phyloP scores from a whole-genome alignment of 2,329 filamentous ascomycete genomes.

The Calonectria honghensis region DNA sequence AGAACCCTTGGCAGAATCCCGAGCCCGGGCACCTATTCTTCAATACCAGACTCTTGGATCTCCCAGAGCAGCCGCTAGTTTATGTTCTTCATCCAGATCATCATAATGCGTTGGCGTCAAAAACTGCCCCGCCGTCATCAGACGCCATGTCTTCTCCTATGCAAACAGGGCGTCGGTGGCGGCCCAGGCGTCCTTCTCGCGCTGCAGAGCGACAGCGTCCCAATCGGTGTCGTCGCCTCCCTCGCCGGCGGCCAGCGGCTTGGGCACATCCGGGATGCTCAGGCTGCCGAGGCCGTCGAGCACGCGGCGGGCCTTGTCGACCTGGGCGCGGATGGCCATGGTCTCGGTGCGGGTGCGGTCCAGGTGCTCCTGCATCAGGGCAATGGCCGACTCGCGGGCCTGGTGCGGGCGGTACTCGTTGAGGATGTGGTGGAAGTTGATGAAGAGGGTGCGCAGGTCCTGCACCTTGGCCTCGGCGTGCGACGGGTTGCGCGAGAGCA shows the following conservation, averaged over 20 bases:
- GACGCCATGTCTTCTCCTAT: constrained; percentile 45
- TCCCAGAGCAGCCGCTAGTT: neutral
- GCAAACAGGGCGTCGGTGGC: constrained; percentile 64
- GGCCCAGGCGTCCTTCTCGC: constrained; percentile 64
- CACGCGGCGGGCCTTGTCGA: constrained; percentile 83
- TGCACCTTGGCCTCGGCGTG: constrained; percentile 82
- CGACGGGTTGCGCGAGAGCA: constrained; percentile 54
- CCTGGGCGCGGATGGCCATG: constrained; percentile 78
- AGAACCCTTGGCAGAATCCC: neutral
- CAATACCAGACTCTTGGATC: neutral
- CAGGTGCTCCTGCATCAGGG: constrained; percentile 90
- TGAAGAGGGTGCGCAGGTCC: constrained; percentile 87
- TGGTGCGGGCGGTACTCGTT: constrained; percentile 97
- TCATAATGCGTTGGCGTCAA: neutral
- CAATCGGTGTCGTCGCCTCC: constrained; percentile 47
- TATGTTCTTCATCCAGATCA: neutral
- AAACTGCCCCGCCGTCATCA: neutral
- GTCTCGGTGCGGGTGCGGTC: constrained; percentile 84
- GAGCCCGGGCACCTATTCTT: neutral
- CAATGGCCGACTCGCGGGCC: constrained; percentile 89
- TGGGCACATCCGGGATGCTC: constrained; percentile 57
- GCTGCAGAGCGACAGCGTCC: constrained; percentile 46
- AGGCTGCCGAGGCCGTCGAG: constrained; percentile 80
- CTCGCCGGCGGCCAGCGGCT: constrained; percentile 42
- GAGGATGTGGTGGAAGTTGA: constrained; percentile 94